Conservation (phyloP, 192 early-diverging fungal genomes). For the Entomortierella beljakovae region DNA sequence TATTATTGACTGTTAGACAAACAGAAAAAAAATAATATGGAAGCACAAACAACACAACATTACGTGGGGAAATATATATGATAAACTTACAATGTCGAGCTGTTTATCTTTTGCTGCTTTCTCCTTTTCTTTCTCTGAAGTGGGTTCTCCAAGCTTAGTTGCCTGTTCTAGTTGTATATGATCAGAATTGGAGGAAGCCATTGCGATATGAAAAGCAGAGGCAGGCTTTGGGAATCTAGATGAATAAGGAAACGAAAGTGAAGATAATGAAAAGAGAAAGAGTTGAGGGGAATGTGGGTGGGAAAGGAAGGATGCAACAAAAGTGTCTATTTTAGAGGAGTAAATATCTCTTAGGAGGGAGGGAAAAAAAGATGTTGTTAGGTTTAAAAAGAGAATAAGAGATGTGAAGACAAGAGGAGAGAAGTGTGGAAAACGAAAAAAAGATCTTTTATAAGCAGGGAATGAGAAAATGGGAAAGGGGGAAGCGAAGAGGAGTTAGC, state of each 20-base stretch:
- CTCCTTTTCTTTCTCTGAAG: neutral
- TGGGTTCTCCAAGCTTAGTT: conserved; percentile 13
- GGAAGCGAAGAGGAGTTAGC: neutral
- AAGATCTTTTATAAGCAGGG: too few relatives aligned
- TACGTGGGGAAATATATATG: neutral
- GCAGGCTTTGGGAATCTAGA: neutral
- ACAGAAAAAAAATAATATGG: neutral
- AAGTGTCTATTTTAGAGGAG: too few relatives aligned
- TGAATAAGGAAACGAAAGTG: neutral
- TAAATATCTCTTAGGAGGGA: too few relatives aligned
- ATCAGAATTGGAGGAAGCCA: conserved; percentile 15
- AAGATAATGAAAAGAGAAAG: neutral
- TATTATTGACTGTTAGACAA: neutral
- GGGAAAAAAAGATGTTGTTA: too few relatives aligned
- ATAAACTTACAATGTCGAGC: conserved; percentile 32
- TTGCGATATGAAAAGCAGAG: neutral
- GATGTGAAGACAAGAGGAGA: too few relatives aligned
- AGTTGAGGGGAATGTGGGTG: neutral
- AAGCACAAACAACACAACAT: neutral
- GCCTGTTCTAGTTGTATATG: conserved; percentile 11
- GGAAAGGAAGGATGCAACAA: conserved; percentile 2
- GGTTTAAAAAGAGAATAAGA: too few relatives aligned
- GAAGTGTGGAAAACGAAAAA: too few relatives aligned
- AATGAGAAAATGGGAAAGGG: neutral
- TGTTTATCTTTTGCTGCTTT: conserved; percentile 16